Evolutionary conservation across 1,139 yeast genomes (phyloP).

Genomic region (Debaryomycetaceae sp.): DNA sequence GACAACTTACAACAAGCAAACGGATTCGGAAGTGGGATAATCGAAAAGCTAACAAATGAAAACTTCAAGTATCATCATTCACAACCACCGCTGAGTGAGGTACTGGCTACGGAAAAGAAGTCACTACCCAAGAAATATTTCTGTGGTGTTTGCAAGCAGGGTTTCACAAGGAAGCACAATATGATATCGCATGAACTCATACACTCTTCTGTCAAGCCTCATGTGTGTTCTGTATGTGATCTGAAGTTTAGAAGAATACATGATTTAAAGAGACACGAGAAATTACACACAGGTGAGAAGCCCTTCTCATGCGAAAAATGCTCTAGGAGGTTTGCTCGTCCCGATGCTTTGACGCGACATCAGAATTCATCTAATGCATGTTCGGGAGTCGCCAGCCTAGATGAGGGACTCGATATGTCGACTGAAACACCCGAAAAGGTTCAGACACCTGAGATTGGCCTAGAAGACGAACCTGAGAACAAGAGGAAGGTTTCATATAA

Average conservation of each 20-base stretch:
- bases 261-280: conserved; percentile 72
- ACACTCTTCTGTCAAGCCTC: conserved; percentile 67
- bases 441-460: background rate
- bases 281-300: conserved; percentile 72
- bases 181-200: conserved; percentile 70
- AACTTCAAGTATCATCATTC: background rate
- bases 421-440: background rate
- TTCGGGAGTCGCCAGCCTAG: conserved; percentile 10
- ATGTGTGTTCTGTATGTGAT: conserved; percentile 60
- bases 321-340: conserved; percentile 66
- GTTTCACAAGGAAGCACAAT: conserved; percentile 69
- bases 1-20: background rate
- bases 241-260: conserved; percentile 67
- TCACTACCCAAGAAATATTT: conserved; percentile 29
- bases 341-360: conserved; percentile 72
- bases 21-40: background rate
- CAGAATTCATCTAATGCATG: conserved; percentile 47
- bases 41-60: background rate
- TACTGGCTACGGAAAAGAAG: conserved; percentile 4
- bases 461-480: background rate
- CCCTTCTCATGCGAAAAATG: conserved; percentile 64
- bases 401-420: background rate
- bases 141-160: conserved; percentile 59
- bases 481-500: conserved; percentile 3
- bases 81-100: background rate